Base-by-base conservation (phyloP, 768 basidiomycete genomes). In the Phanerodontia chrysosporium region DNA sequence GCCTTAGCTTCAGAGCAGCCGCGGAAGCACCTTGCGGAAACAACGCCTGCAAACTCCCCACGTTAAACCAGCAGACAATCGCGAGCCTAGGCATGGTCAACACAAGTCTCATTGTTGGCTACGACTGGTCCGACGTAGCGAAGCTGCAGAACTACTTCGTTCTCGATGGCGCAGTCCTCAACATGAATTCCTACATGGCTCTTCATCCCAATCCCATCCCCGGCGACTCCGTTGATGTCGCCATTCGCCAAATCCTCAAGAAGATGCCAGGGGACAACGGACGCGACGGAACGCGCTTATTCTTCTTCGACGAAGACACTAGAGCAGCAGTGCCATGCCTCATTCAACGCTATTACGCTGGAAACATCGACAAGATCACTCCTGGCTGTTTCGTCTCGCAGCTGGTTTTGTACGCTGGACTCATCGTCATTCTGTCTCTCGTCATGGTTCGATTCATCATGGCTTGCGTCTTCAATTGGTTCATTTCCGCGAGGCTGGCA, bases 381-480 rank as follows among this genome's bases (percentile, higher is more conserved):
- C 93, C 97, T 6, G 96, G 96, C 8, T 99, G 97, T 74, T 95
- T 98, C 73, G 85, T 94, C 39, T 89, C 94, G 30, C 81, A 84
- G 48, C 78, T 98, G 27, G 85, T 98, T 71, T 86, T 98, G 53
- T 99, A 97, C 70, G 76, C 86, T 27, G 92, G 93, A 58, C 82
- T 99, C 58, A 83, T 93, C 71, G 86, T 98, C 75, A 49, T 49
- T 27, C 84, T 98, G 57, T 83, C 83, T 28, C 85, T 99, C 60
- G 91, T 99, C 30, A 73, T 98, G 62, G 86, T 92, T 30, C 91
- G 97, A 35, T 99, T 98, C 74, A 73, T 80, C 66, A 98, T 99
- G 96, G 97, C 97, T 0, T 92, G 92, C 71, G 72, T 96, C 44
- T 99, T 98, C 81, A 94, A 85, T 67, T 99, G 97, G 97, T 96